These are phyloP conservation scores for Saprolegnia parasitica DNA, from an alignment of 352 stramenopile species.

Conservation along the genomic window DNA sequence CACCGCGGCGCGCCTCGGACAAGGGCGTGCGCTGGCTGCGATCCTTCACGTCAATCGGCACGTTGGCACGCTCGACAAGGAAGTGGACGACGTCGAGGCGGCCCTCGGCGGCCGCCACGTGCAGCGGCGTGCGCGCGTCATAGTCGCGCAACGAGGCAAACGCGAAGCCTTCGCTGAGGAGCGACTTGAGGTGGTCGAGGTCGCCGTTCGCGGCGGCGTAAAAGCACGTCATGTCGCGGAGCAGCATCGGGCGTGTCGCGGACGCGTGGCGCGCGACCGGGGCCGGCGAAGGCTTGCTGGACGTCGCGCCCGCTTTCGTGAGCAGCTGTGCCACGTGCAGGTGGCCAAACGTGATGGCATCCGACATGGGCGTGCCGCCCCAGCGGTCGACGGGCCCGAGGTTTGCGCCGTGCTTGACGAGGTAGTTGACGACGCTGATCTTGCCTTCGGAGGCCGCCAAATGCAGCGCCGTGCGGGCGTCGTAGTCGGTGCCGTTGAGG, in stretches of 20 bases:
- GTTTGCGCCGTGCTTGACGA: constrained; percentile 26
- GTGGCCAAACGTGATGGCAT: constrained; percentile 21
- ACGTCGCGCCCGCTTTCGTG: background rate
- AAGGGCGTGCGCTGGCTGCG: constrained; percentile 2
- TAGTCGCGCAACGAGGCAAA: constrained; percentile 52
- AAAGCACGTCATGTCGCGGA: constrained; percentile 6
- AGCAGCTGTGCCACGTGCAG: constrained; percentile 16
- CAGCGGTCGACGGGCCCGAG: constrained; percentile 22
- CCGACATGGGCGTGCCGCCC: constrained; percentile 19
- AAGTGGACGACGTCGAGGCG: constrained; percentile 43
- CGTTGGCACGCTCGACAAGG: constrained; percentile 32
- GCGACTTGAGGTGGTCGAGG: constrained; percentile 29
- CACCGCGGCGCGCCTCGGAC: constrained; percentile 9
- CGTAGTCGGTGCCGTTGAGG: constrained; percentile 33
- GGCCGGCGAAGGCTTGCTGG: background rate
- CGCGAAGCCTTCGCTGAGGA: constrained; percentile 20
- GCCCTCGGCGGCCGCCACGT: constrained; percentile 53
- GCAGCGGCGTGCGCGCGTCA: constrained; percentile 57
- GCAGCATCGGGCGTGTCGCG: background rate
- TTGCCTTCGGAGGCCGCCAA: constrained; percentile 33
- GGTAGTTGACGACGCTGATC: constrained; percentile 33
- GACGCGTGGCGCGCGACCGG: background rate
- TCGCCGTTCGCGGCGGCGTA: constrained; percentile 32
- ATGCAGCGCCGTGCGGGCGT: constrained; percentile 33
- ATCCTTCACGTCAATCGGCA: constrained; percentile 18